Evolutionary conservation across 176 grass and related monocot species (phyloP).

Genomic region (Thinopyrum elongatum): DNA sequence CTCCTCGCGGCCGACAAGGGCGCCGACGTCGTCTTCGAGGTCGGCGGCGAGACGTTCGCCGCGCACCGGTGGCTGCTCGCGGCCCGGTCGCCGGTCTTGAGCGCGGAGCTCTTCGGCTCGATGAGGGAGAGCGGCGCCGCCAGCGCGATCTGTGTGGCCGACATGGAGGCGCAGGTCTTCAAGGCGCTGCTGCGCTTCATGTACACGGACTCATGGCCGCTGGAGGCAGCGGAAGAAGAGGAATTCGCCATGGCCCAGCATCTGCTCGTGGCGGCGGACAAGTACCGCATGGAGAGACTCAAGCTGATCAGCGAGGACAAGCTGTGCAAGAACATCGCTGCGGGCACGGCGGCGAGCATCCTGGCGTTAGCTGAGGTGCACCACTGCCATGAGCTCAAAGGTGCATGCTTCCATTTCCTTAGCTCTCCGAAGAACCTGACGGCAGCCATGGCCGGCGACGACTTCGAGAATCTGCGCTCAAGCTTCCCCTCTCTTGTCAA

Average conservation of each 20-base stretch:
- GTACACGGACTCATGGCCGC: slow-evolving; percentile 1
- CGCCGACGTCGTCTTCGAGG: background rate
- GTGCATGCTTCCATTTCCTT: slow-evolving; percentile 21
- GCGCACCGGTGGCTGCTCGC: background rate
- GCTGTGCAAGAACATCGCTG: background rate
- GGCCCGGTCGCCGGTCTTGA: background rate
- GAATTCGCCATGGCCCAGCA: slow-evolving; percentile 31
- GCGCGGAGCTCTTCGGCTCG: background rate
- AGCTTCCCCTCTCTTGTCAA: background rate
- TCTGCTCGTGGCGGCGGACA: slow-evolving; percentile 52
- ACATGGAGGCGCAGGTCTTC: slow-evolving; percentile 41
- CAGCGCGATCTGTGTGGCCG: slow-evolving; percentile 23
- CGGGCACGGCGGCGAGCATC: background rate
- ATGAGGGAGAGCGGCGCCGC: slow-evolving; percentile 35
- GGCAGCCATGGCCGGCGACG: background rate
- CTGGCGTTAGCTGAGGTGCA: slow-evolving; percentile 24
- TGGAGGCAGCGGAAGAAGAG: background rate
- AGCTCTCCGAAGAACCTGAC: background rate
- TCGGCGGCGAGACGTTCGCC: background rate
- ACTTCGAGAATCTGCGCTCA: slow-evolving; percentile 1
- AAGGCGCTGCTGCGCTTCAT: slow-evolving; percentile 1
- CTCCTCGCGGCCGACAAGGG: background rate
- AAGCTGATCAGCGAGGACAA: background rate
- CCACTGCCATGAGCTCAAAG: background rate
- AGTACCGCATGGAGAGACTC: slow-evolving; percentile 25